Conservation (phyloP, 805 yeast species). For the Pichia rugopelliculosa region DNA sequence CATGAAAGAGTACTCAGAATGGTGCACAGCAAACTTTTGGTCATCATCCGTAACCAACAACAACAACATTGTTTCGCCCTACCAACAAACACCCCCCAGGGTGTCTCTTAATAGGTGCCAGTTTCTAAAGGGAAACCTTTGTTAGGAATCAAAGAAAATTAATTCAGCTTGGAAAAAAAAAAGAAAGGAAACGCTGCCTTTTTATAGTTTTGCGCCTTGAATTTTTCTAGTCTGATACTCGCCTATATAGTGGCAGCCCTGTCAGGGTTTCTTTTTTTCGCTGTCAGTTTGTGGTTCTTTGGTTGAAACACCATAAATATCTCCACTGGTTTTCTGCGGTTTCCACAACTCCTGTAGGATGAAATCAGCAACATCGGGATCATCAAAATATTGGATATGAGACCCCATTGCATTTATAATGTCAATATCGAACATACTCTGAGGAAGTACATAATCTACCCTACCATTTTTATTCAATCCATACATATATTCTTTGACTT, state of each 20-base stretch:
- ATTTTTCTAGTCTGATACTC: neutral
- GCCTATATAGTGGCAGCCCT: neutral
- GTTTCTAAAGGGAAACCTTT: too few species aligned
- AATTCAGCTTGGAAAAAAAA: neutral
- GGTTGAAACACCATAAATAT: neutral
- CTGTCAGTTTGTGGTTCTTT: neutral
- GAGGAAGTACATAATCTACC: slow-evolving; percentile 73
- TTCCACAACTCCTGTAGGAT: slow-evolving; percentile 49
- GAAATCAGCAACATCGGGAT: slow-evolving; percentile 75
- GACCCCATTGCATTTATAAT: slow-evolving; percentile 76
- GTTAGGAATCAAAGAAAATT: too few species aligned
- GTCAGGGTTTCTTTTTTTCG: neutral
- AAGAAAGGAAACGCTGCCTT: neutral
- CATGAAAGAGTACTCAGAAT: slow-evolving; percentile 31
- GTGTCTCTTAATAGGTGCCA: neutral
- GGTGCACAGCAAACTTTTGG: slow-evolving; percentile 31
- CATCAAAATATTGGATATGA: slow-evolving; percentile 84
- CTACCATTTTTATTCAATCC: slow-evolving; percentile 65
- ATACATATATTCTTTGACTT: slow-evolving; percentile 31
- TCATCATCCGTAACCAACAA: slow-evolving; percentile 20
- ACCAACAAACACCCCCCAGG: neutral
- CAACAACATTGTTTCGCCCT: too few species aligned
- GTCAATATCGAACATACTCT: slow-evolving; percentile 73
- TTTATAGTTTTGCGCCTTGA: neutral
- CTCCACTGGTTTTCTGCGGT: neutral